Base-by-base conservation (phyloP, 2,329 filamentous ascomycete species). In the Monosporascus ibericus region DNA sequence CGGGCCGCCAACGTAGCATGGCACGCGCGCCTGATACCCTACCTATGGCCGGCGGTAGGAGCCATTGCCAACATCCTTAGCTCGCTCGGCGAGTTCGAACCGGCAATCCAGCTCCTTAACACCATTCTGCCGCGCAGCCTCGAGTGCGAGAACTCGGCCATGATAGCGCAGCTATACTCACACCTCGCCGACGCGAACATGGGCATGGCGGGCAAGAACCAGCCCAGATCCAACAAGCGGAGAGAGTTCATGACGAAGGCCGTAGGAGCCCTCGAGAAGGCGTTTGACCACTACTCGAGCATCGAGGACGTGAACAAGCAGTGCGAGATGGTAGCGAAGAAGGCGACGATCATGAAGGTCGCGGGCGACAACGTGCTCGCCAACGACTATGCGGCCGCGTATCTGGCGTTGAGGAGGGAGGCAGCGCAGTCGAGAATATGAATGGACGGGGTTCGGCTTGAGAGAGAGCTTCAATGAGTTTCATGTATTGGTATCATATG, bases 241-340 rank as follows among this genome's bases (percentile, higher is more conserved):
- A 76, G 75, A 38, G 81, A 85, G 62, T 76, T 79, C 58, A 67
- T 88, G 62, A 78, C 76, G 7, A 75, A 76, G 50, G 85, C 84
- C 0, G 64, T 82, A 50, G 76, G 77, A 38, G 81, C 84, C 30
- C 75, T 88, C 47, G 82, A 87, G 51, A 79, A 74, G 55, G 81
- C 86, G 0, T 83, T 85, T 59, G 72, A 74, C 34, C 79, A 85
- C 56, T 95, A 82, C 65, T 80, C 83, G 42, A 77, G 75, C 47
- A 74, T 90, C 15, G 84, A 88, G 64, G 88, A 88, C 65, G 71
- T 85, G 15, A 71, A 75, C n/a, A 84, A 83, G 50, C 86, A 89
- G 70, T 86, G 88, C 63, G 87, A 91, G 68, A 84, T 88, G 75
- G 80, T 92, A 72, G 86, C 87, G 20, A 94, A 94, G 75, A 92